A percentile compares a stretch with the other conserved stretches of the same genome.
phyloP scores from a whole-genome alignment of 2,329 filamentous ascomycete genomes.

The Diaporthe vexans region DNA sequence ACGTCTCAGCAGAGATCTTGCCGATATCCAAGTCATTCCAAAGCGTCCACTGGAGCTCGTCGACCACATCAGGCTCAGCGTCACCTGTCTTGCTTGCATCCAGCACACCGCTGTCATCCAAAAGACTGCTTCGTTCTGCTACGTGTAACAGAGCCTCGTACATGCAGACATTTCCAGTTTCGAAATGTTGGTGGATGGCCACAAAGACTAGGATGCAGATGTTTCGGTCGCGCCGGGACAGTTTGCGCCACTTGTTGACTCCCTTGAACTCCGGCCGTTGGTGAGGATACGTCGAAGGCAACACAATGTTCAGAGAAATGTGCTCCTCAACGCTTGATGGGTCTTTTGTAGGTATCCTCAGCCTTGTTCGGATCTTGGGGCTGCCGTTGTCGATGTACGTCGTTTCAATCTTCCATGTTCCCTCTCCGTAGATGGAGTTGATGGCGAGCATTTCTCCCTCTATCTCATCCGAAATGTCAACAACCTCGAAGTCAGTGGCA shows the following conservation, averaged over 20 bases:
- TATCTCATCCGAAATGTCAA: slow-evolving; percentile 1
- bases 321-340: background rate
- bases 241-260: background rate
- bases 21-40: slow-evolving; percentile 21
- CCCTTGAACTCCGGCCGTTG: slow-evolving; percentile 3
- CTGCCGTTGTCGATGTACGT: background rate
- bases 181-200: background rate
- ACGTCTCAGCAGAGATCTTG: background rate
- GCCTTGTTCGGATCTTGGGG: slow-evolving; percentile 22
- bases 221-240: background rate
- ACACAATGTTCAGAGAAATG: background rate
- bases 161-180: background rate
- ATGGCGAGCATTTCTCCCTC: background rate
- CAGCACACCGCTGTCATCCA: slow-evolving; percentile 1
- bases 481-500: background rate
- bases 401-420: slow-evolving; percentile 13
- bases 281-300: slow-evolving; percentile 1
- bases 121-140: background rate
- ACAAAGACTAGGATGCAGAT: background rate
- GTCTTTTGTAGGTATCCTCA: background rate
- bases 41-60: slow-evolving; percentile 8
- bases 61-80: background rate
- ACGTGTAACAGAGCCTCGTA: background rate
- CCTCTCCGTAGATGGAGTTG: slow-evolving; percentile 18
- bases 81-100: background rate